phyloP scores from a whole-genome alignment of 768 basidiomycete species.

The Rhodotorula kratochvilovae region DNA sequence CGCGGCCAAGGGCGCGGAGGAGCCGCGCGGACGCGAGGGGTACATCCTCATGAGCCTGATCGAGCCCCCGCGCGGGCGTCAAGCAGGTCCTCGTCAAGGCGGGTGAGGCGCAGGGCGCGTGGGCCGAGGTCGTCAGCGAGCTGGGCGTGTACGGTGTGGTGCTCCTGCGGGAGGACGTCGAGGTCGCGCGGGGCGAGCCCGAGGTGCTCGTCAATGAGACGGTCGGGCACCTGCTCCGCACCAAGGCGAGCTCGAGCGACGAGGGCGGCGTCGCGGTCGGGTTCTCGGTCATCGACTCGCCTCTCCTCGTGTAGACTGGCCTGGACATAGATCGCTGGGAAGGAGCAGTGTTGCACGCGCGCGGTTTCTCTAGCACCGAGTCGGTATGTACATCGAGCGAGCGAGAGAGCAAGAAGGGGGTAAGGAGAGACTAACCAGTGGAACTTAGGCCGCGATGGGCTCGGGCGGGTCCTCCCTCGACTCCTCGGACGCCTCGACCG shows the following conservation, averaged over 20 bases:
- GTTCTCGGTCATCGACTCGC: conserved; percentile 64
- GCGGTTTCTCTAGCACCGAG: background rate
- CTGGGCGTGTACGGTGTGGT: conserved; percentile 88
- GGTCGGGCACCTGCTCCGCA: conserved; percentile 78
- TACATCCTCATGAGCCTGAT: conserved; percentile 98
- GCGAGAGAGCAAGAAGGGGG: background rate
- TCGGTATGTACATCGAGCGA: conserved; percentile 1
- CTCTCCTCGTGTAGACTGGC: conserved; percentile 20
- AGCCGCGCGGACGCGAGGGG: conserved; percentile 60
- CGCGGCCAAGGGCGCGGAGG: conserved; percentile 5
- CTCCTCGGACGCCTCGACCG: background rate
- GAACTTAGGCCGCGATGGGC: conserved; percentile 6
- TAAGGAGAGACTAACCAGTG: background rate
- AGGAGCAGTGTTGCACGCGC: background rate
- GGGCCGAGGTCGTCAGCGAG: conserved; percentile 75
- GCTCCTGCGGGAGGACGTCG: conserved; percentile 58
- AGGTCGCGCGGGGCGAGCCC: conserved; percentile 13
- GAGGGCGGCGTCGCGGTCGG: conserved; percentile 88
- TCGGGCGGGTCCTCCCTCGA: conserved; percentile 22
- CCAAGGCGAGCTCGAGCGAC: conserved; percentile 82
- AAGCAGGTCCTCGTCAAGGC: conserved; percentile 74
- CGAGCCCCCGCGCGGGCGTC: conserved; percentile 61
- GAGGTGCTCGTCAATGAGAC: conserved; percentile 57
- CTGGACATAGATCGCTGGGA: no score
- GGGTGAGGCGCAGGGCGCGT: conserved; percentile 56